phyloP scores from a whole-genome alignment of 2,329 filamentous ascomycete genomes.

The Sporothrix pseudoabietina region DNA sequence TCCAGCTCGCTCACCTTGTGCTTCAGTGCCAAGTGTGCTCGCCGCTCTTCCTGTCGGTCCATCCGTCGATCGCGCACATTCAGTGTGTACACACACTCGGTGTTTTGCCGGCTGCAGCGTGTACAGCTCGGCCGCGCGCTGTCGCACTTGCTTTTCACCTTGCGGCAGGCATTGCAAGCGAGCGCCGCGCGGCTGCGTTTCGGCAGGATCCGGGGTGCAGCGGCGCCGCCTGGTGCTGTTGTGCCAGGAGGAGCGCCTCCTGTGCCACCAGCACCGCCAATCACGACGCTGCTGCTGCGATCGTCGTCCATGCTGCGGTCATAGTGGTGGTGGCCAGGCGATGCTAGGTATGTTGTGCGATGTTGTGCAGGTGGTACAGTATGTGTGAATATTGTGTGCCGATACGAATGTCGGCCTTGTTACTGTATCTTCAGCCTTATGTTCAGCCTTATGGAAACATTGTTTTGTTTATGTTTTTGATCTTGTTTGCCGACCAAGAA shows the following conservation, averaged over 20 bases:
- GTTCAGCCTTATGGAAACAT: not conserved
- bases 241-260: not conserved
- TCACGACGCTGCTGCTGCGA: constrained; percentile 10
- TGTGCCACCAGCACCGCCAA: not conserved
- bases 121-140: constrained; percentile 31
- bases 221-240: not conserved
- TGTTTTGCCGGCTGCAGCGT: constrained; percentile 29
- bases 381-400: not conserved
- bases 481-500: not conserved
- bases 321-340: not conserved
- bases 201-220: constrained; percentile 26
- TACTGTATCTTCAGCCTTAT: not conserved
- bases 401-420: not conserved
- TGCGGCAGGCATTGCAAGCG: constrained; percentile 31
- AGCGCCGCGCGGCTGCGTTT: constrained; percentile 30
- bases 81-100: constrained; percentile 32
- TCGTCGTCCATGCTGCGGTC: constrained; percentile 6
- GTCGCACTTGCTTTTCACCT: constrained; percentile 34
- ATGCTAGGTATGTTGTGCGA: not conserved
- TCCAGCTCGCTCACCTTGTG: constrained; percentile 36
- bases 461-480: not conserved
- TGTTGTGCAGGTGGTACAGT: not conserved
- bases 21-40: constrained; percentile 24
- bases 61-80: constrained; percentile 30
- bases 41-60: constrained; percentile 31